These are phyloP conservation scores for Penicillium olsonii DNA, from an alignment of 2,329 filamentous ascomycete species.

Conservation along the genomic window DNA sequence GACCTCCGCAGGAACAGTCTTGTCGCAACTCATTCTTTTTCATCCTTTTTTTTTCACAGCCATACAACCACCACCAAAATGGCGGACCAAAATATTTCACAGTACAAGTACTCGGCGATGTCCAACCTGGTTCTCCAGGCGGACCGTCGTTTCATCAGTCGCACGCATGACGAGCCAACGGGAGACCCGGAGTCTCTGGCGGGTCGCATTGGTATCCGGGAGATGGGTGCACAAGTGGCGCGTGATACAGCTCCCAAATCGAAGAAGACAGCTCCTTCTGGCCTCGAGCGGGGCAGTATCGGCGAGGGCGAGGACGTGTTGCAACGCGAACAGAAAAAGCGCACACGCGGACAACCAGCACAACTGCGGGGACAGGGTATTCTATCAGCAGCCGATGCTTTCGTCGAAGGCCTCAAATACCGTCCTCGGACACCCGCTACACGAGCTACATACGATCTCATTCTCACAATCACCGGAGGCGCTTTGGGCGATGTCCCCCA, in stretches of 20 bases:
- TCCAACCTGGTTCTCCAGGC: constrained; percentile 99
- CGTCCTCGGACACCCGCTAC: constrained; percentile 89
- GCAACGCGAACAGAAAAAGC: constrained; percentile 80
- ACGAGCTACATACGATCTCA: constrained; percentile 89
- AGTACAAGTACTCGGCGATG: constrained; percentile 99
- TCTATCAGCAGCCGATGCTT: constrained; percentile 77
- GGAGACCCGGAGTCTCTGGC: constrained; percentile 97
- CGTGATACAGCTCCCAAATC: constrained; percentile 78
- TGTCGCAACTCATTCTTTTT: constrained; percentile 30
- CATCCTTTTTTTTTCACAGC: constrained; percentile 13
- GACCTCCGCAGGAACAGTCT: constrained; percentile 32
- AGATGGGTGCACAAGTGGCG: constrained; percentile 86
- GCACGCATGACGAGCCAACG: constrained; percentile 90
- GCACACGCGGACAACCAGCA: constrained; percentile 72
- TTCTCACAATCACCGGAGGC: constrained; percentile 84
- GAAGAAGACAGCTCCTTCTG: constrained; percentile 71
- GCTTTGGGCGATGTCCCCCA: constrained; percentile 91
- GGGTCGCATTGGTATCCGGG: constrained; percentile 85
- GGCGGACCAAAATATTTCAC: constrained; percentile 77
- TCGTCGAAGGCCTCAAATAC: constrained; percentile 90
- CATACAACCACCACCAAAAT: constrained; percentile 50
- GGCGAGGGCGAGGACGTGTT: constrained; percentile 82
- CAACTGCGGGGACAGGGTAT: constrained; percentile 74
- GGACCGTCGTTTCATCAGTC: constrained; percentile 91
- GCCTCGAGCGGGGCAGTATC: constrained; percentile 73